phyloP scores from a whole-genome alignment of 768 basidiomycete genomes.

The Leccinum pellstonianum region DNA sequence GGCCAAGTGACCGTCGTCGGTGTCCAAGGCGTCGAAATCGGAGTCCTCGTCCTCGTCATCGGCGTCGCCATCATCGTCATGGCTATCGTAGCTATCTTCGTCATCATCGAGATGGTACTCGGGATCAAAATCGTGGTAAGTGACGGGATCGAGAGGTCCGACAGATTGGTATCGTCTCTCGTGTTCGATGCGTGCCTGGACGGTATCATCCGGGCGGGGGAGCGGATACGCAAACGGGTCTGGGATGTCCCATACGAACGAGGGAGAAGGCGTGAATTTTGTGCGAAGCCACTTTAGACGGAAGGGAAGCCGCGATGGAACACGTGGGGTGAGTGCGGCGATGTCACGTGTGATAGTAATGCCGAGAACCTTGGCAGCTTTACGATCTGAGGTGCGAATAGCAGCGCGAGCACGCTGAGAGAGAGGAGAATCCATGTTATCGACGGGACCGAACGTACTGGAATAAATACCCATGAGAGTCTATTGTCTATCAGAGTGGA shows the following conservation, averaged over 20 bases:
- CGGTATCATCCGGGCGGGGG: neutral
- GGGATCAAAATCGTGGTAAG: neutral
- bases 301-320: neutral
- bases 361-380: neutral
- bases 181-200: conserved; percentile 1
- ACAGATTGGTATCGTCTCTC: neutral
- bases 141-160: neutral
- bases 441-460: neutral
- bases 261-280: neutral
- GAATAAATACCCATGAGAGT: neutral
- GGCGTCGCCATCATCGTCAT: neutral
- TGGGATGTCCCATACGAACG: conserved; percentile 18
- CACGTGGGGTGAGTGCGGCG: neutral
- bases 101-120: neutral
- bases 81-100: neutral
- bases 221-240: conserved; percentile 15
- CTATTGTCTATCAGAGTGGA: neutral
- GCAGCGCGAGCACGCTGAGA: neutral
- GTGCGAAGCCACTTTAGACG: neutral
- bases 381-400: neutral
- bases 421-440: neutral
- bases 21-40: neutral
- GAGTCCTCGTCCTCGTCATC: neutral
- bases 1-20: neutral
- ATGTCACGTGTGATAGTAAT: neutral